Evolutionary conservation across 2,329 filamentous ascomycete genomes (phyloP).

Genomic region (Dichotomopilus funicola): DNA sequence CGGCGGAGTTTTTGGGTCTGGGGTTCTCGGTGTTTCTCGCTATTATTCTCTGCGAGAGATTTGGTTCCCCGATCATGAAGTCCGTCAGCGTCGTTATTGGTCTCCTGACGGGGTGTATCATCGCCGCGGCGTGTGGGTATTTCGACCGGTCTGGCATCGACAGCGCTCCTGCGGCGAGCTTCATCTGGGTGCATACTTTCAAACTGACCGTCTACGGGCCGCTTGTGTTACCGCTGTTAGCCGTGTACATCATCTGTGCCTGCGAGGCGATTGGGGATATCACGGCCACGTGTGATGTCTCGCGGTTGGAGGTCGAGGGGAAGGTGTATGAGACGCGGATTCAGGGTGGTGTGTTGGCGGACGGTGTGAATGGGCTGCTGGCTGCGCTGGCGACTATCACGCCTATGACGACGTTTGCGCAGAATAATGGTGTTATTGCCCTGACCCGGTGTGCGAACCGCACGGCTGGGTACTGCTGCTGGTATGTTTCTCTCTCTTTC

Average conservation of each 20-base stretch:
- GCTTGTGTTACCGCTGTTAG: constrained; percentile 64
- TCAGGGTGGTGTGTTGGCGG: constrained; percentile 71
- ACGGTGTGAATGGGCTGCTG: constrained; percentile 68
- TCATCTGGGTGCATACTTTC: constrained; percentile 76
- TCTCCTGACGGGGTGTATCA: constrained; percentile 67
- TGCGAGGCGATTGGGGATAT: constrained; percentile 78
- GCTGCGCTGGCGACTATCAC: constrained; percentile 73
- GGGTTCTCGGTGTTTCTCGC: constrained; percentile 75
- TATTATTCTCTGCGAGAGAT: constrained; percentile 74
- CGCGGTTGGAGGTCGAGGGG: constrained; percentile 66
- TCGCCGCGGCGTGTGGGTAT: constrained; percentile 71
- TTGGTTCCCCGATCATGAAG: constrained; percentile 80
- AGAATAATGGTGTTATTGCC: constrained; percentile 81
- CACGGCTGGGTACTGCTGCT: constrained; percentile 72
- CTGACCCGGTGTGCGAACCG: constrained; percentile 76
- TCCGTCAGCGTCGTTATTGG: constrained; percentile 70
- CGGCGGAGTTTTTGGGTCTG: constrained; percentile 64
- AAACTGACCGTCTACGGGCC: constrained; percentile 65
- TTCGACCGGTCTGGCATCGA: constrained; percentile 69
- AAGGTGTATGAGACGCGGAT: constrained; percentile 67
- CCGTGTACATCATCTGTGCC: constrained; percentile 64
- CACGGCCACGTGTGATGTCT: constrained; percentile 76
- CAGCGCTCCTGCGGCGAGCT: constrained; percentile 62
- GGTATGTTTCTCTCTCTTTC: constrained; percentile 25
- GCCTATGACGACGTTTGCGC: constrained; percentile 73